Percentiles rank a stretch among this genome's conserved stretches.
These are phyloP conservation scores for Platismatia glauca DNA, from an alignment of 495 filamentous ascomycete species.

Conservation along the genomic window DNA sequence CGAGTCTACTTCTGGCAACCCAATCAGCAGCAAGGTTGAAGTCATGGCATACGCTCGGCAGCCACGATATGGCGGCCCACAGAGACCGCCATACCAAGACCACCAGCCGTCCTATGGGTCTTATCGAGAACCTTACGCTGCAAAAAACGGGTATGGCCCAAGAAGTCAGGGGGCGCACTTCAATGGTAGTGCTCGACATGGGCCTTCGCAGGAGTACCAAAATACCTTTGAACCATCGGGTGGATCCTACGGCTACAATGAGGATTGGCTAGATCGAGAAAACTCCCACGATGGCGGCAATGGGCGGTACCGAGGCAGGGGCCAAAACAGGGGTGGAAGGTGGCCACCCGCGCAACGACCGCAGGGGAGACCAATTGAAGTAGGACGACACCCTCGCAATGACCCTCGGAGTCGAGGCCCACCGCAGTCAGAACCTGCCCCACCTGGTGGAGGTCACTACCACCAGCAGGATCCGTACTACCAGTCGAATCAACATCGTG, in stretches of 20 bases:
- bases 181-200: background rate
- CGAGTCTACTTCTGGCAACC: background rate
- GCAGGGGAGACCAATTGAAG: background rate
- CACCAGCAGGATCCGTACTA: background rate
- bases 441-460: conserved; percentile 2
- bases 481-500: background rate
- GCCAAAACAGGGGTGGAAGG: conserved; percentile 7
- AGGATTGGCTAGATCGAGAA: conserved; percentile 3
- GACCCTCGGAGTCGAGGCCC: conserved; percentile 18
- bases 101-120: conserved; percentile 8
- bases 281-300: background rate
- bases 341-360: conserved; percentile 3
- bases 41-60: conserved; percentile 14
- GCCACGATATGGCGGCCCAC: conserved; percentile 10
- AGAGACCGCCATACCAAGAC: conserved; percentile 7
- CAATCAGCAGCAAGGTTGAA: background rate
- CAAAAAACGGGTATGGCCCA: background rate
- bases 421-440: background rate
- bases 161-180: conserved; percentile 3
- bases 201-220: conserved; percentile 1
- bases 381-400: background rate
- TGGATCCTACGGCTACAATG: conserved; percentile 1
- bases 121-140: conserved; percentile 9
- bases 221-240: background rate
- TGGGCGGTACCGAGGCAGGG: conserved; percentile 2